These are phyloP conservation scores for Plasmodium yoelii DNA, from an alignment of 169 alveolate genomes.

Conservation along the genomic window DNA sequence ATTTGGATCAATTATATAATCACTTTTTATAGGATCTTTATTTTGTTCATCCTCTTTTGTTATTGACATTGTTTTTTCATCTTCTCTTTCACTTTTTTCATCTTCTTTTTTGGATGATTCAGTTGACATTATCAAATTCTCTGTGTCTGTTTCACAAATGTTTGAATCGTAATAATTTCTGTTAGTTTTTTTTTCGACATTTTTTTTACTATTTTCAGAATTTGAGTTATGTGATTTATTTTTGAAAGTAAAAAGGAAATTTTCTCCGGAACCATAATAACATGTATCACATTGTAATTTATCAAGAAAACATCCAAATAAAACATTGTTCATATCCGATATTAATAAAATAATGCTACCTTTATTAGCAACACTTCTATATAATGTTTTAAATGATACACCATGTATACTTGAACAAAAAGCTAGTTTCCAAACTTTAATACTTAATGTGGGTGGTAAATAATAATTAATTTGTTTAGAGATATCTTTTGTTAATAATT, in stretches of 20 bases:
- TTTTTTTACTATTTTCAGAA: background rate
- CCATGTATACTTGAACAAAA: slow-evolving; percentile 84
- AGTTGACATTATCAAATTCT: background rate
- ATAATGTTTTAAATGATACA: slow-evolving; percentile 85
- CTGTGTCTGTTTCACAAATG: background rate
- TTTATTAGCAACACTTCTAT: slow-evolving; percentile 82
- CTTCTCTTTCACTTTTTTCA: too few species aligned
- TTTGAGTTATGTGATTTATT: background rate
- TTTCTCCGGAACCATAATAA: slow-evolving; percentile 91
- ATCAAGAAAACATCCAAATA: slow-evolving; percentile 89
- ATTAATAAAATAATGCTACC: slow-evolving; percentile 87
- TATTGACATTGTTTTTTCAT: too few species aligned
- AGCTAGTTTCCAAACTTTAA: slow-evolving; percentile 84
- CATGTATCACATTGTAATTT: slow-evolving; percentile 82
- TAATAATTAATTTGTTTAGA: slow-evolving; percentile 78
- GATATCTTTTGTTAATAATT: slow-evolving; percentile 79
- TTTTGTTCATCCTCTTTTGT: background rate
- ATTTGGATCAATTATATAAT: slow-evolving; percentile 1
- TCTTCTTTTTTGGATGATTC: background rate
- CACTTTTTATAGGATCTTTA: background rate
- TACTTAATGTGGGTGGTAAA: slow-evolving; percentile 85
- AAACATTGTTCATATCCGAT: slow-evolving; percentile 87
- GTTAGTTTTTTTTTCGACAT: background rate
- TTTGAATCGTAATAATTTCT: background rate
- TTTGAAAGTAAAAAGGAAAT: slow-evolving; percentile 86